Conservation (phyloP, 768 basidiomycete genomes). For the Pisolithus albus region DNA sequence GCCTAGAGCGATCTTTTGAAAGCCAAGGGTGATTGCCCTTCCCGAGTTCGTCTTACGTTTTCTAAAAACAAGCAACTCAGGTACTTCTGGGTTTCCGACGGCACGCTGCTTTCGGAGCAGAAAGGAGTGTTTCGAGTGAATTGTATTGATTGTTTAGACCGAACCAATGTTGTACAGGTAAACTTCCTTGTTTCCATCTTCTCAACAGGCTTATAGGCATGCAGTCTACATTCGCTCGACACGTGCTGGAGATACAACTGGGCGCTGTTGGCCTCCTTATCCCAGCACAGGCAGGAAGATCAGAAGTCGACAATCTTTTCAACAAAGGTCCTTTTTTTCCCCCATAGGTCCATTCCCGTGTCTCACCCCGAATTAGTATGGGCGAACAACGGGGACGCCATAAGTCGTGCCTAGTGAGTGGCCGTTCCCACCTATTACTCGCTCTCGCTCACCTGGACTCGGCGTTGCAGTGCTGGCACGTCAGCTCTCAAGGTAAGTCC, state of each 20-base stretch:
- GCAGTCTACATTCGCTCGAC: constrained; percentile 87
- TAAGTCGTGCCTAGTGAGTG: constrained; percentile 77
- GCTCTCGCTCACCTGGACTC: constrained; percentile 1
- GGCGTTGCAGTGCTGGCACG: constrained; percentile 72
- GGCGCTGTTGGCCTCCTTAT: constrained; percentile 64
- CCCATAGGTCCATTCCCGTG: neutral
- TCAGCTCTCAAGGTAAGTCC: constrained; percentile 82
- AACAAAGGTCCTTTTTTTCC: constrained; percentile 55
- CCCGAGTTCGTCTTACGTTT: neutral
- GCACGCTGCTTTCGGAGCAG: constrained; percentile 68
- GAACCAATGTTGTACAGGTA: constrained; percentile 92
- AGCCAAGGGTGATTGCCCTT: constrained; percentile 57
- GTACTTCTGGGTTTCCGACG: constrained; percentile 77
- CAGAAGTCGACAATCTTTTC: constrained; percentile 66
- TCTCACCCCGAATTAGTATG: constrained; percentile 49
- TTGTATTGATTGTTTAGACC: constrained; percentile 92
- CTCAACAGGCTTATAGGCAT: constrained; percentile 4
- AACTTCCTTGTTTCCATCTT: constrained; percentile 7
- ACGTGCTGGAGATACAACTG: constrained; percentile 69
- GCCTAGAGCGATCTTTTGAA: constrained; percentile 71
- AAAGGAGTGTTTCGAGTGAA: constrained; percentile 85
- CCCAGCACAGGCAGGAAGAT: constrained; percentile 44
- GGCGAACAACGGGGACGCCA: constrained; percentile 98
- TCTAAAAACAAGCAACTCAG: constrained; percentile 29
- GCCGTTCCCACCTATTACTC: neutral